phyloP scores from a whole-genome alignment of 306 rosid species.

The Rosa persica region DNA sequence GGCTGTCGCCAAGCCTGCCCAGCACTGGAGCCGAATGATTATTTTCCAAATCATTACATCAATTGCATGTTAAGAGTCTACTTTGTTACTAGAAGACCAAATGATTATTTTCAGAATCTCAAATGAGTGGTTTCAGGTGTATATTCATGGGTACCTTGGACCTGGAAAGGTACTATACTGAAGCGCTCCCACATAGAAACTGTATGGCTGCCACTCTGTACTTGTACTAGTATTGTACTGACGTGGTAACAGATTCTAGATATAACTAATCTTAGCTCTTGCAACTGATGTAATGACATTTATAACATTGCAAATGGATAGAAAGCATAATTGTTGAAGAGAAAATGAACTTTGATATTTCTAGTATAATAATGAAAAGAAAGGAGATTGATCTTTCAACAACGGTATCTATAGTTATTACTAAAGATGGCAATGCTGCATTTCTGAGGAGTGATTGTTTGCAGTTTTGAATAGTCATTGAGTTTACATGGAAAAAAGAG shows the following conservation, averaged over 20 bases:
- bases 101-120: background rate
- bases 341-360: background rate
- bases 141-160: background rate
- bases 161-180: background rate
- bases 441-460: no score
- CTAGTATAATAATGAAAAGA: background rate
- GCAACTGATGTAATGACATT: background rate
- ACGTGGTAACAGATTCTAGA: background rate
- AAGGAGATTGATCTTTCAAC: background rate
- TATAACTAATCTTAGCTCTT: background rate
- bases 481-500: background rate
- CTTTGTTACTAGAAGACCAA: background rate
- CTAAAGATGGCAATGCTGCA: background rate
- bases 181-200: background rate
- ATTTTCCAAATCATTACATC: no score
- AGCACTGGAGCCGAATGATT: no score
- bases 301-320: background rate
- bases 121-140: background rate
- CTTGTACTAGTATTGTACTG: background rate
- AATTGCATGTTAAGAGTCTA: background rate
- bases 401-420: background rate
- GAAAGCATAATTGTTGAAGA: background rate
- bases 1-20: no score
- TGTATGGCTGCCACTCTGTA: background rate
- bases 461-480: background rate